A percentile compares a stretch with the other conserved stretches of the same genome.
Conservation (phyloP, 2,329 filamentous ascomycete species). For the Daldinia eschscholtzii region DNA sequence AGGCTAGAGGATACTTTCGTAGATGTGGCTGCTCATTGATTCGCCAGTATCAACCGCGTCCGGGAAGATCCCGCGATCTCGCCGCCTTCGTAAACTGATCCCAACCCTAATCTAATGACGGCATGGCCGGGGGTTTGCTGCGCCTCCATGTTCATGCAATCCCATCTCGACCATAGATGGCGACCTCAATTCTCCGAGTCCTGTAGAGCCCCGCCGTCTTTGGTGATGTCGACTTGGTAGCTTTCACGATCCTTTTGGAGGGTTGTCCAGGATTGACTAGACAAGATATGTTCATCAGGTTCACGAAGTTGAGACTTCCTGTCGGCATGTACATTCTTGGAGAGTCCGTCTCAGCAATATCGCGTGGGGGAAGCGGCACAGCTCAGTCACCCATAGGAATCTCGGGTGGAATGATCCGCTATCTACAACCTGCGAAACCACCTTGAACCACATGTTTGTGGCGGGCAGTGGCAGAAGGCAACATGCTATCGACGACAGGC, state of each 20-base stretch:
- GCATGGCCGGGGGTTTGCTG: conserved; percentile 36
- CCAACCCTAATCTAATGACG: conserved; percentile 32
- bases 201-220: conserved; percentile 17
- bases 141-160: conserved; percentile 37
- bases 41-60: conserved; percentile 16
- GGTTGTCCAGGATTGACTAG: conserved; percentile 9
- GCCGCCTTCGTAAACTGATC: conserved; percentile 33
- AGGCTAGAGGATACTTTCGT: conserved; percentile 18
- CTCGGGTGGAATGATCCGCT: conserved; percentile 20
- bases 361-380: conserved; percentile 34
- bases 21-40: conserved; percentile 25
- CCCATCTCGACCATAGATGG: conserved; percentile 27
- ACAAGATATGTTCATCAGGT: conserved; percentile 9
- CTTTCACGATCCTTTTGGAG: conserved; percentile 14
- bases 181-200: conserved; percentile 31
- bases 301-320: not conserved
- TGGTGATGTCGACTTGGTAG: conserved; percentile 23
- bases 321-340: conserved; percentile 19
- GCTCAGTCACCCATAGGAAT: conserved; percentile 15
- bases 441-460: conserved; percentile 25
- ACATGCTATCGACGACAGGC: conserved; percentile 12
- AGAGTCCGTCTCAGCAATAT: conserved; percentile 34
- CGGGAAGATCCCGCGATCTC: conserved; percentile 39
- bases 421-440: conserved; percentile 17
- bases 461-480: conserved; percentile 21